Evolutionary conservation across 768 basidiomycete genomes (phyloP), one percentile per base, ranked within the genome.

Genomic region (Coprinopsis strossmayeri): DNA sequence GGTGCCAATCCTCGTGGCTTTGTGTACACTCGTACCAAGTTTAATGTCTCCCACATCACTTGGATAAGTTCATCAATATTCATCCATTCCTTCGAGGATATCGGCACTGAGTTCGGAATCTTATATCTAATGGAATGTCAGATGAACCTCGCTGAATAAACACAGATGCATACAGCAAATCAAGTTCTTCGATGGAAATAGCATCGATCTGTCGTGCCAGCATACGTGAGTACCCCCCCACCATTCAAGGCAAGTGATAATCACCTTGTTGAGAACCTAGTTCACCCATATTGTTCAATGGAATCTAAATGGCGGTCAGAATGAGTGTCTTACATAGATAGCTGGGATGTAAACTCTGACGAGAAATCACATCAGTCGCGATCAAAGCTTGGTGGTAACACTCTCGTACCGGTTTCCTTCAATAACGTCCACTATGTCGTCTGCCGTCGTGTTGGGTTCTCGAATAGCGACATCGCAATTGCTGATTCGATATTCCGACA

Each of bases 171-270:
- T 57, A 92, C 73, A 95, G 67, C 48, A 95, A 77, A 65, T 97
- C 95, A 21, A 98, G 79, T 68, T 98, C 95, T 64, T 98, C 95
- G 65, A 98, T 96, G 46, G 91, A 94, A 59, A 97, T 98, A 17
- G 91, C 96, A 64, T 99, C 96, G 61, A 95, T 93, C 84, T 91
- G 52, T n/a, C 50, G 12, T 26, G 24, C 45, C 52, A 38, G 26
- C 30, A 46, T 30, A 15, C 30, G 15, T 7, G 15, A 7, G 9
- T 35, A 20, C 11, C 11, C 15, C 21, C 24, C 13, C 7, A 21
- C 2, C 43, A 25, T 40, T n/a, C 21, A 17, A 21, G 15, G 12
- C 5, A 20, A 23, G 17, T 15, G 24, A 58, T 24, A 21, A 11
- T 37, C 46, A 89, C 88, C 76, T 92, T 92, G 68, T 92, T 92